Conservation (phyloP, 495 filamentous ascomycete species). For the Penicillium longicatenatum region DNA sequence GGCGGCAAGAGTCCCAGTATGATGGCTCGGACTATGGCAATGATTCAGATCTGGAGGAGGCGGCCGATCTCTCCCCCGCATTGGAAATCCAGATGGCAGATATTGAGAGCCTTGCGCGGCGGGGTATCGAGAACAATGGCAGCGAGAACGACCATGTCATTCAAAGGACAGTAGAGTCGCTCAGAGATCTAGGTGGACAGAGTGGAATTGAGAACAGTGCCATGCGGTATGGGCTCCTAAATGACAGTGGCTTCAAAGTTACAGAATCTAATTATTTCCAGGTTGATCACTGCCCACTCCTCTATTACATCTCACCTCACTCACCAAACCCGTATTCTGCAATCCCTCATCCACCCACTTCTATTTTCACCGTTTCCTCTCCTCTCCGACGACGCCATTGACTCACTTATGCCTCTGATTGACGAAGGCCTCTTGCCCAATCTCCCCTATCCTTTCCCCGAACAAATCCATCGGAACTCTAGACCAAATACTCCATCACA, state of each 20-base stretch:
- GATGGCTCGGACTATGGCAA: constrained; percentile 61
- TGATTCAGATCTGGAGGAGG: constrained; percentile 72
- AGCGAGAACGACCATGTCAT: constrained; percentile 69
- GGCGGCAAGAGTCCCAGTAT: constrained; percentile 53
- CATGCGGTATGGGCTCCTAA: constrained; percentile 59
- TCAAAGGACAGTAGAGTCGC: constrained; percentile 66
- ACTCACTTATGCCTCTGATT: constrained; percentile 66
- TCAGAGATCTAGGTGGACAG: constrained; percentile 82
- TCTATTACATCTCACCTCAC: constrained; percentile 80
- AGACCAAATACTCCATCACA: constrained; percentile 39
- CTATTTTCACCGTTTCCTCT: constrained; percentile 51
- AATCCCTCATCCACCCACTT: constrained; percentile 74
- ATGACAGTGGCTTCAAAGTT: constrained; percentile 16
- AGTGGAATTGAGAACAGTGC: constrained; percentile 77
- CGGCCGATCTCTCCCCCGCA: constrained; percentile 67
- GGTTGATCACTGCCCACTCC: constrained; percentile 84
- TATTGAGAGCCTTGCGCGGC: constrained; percentile 71
- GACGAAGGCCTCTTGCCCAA: constrained; percentile 54
- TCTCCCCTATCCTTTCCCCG: constrained; percentile 52
- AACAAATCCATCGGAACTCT: constrained; percentile 52
- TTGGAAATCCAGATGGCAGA: constrained; percentile 76
- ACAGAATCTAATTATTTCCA: constrained; percentile 32
- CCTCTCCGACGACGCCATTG: constrained; percentile 68
- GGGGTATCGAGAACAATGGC: constrained; percentile 72
- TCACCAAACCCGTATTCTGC: constrained; percentile 81